Base-by-base conservation (phyloP, 169 alveolate species). In the Cryptosporidium andersoni region DNA sequence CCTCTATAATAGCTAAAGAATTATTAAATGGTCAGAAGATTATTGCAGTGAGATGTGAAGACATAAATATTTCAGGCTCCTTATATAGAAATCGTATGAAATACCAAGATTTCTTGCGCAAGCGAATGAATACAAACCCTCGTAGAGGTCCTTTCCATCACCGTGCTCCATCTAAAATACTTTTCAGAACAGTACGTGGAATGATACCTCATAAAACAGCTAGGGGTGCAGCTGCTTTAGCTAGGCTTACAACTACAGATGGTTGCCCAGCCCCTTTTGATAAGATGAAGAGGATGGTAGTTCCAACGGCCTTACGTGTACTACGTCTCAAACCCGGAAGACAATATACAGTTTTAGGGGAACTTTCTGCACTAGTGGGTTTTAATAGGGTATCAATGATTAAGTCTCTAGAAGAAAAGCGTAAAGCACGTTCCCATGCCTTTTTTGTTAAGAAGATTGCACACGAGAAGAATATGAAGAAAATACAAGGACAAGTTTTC, bases 171-270 rank as follows among this genome's bases (percentile, higher is more conserved):
- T 92, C 99, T 36, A 97, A 96, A 90, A 95, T 97, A 64, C 94
- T 98, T 92, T 97, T 98, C 98, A 95, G 99, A 90, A 94, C 96
- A 64, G 97, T 97, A 65, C 95, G 99, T 64, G 99, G 99, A 68
- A 98, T 98, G 99, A 88, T 97, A 66, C 99, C 99, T 14, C 99
- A 98, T 91, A 97, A 97, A 91, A 96, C 99, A 37, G 92, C 97
- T 80, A 94, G 98, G 80, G 99, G 99, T 49, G 96, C 96, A 80
- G 95, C 96, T 64, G 99, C 99, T 51, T 93, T 98, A 64, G 95
- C 91, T 51, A 92, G 97, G 65, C 94, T 98, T 47, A 96, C 95
- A 92, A 95, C 95, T 45, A 93, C 92, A 90, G 99, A 96, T 66
- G 99, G 99, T 51, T 91, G 96, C 80, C 99, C 99, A 45, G 90